Percentiles rank a stretch among this genome's conserved stretches.
phyloP scores from a whole-genome alignment of 148 eudicot genomes.

The Vaccinium darrowii region DNA sequence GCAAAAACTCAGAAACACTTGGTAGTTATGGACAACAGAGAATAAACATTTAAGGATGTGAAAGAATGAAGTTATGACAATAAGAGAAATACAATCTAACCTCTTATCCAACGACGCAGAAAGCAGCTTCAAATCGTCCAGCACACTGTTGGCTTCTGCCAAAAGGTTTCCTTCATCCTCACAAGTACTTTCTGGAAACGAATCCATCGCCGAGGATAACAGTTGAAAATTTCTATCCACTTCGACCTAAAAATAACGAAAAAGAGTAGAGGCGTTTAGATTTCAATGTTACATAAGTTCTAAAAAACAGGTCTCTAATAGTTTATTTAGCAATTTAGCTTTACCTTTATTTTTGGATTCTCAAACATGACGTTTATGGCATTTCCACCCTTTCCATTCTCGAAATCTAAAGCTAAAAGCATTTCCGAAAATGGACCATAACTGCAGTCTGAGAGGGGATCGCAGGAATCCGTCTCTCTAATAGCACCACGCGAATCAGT shows the following conservation, averaged over 20 bases:
- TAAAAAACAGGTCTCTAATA: neutral
- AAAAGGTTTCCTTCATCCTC: neutral
- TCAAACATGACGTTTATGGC: neutral
- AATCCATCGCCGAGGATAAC: slow-evolving; percentile 4
- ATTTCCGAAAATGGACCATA: slow-evolving; percentile 16
- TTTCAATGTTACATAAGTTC: neutral
- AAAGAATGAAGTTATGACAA: neutral
- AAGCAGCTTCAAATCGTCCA: slow-evolving; percentile 17
- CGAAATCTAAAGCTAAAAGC: neutral
- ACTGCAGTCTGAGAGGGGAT: neutral
- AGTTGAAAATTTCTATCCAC: slow-evolving; percentile 7
- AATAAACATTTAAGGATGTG: neutral
- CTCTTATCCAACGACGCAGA: slow-evolving; percentile 15
- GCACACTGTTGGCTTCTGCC: slow-evolving; percentile 10
- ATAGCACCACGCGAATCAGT: neutral
- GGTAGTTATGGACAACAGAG: neutral
- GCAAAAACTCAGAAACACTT: neutral
- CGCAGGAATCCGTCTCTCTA: neutral
- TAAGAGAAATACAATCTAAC: neutral
- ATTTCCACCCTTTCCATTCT: neutral
- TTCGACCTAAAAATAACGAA: slow-evolving; percentile 5
- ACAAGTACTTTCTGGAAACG: neutral
- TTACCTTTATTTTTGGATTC: slow-evolving; percentile 10
- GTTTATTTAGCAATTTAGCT: neutral
- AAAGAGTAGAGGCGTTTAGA: neutral